These are phyloP conservation scores for Pigoraptor vietnamica DNA, from an alignment of 78 protist genomes.

Conservation along the genomic window DNA sequence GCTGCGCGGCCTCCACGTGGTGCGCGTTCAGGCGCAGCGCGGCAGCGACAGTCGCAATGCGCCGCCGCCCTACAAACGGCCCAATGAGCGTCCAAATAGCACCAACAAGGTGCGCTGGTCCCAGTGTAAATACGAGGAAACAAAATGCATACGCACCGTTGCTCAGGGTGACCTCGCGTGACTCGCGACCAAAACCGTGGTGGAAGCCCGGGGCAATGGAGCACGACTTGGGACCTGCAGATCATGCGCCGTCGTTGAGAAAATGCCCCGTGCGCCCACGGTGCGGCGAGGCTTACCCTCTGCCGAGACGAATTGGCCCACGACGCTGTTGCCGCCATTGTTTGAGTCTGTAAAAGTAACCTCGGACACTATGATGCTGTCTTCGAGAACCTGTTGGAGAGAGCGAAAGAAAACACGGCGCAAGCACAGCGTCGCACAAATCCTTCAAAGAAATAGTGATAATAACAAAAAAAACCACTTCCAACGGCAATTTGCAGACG, in stretches of 20 bases:
- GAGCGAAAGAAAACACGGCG: not conserved
- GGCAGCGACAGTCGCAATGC: not conserved
- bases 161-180: not conserved
- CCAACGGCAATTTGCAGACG: too few species aligned
- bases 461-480: too few species aligned
- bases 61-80: not conserved
- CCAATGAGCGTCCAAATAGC: too few species aligned
- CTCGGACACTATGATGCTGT: not conserved
- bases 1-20: constrained; percentile 43
- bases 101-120: too few species aligned
- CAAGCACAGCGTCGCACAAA: too few species aligned
- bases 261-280: too few species aligned
- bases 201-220: not conserved
- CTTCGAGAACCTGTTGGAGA: not conserved
- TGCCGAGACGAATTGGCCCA: not conserved
- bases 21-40: not conserved
- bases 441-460: too few species aligned
- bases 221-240: not conserved
- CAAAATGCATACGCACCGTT: too few species aligned
- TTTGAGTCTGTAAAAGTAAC: not conserved
- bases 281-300: too few species aligned
- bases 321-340: not conserved
- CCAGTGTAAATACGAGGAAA: too few species aligned
- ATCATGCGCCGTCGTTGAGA: too few species aligned
- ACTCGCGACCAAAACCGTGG: not conserved